These are phyloP conservation scores for Colletotrichum sp. DNA, from an alignment of 2,329 filamentous ascomycete genomes.

Conservation along the genomic window DNA sequence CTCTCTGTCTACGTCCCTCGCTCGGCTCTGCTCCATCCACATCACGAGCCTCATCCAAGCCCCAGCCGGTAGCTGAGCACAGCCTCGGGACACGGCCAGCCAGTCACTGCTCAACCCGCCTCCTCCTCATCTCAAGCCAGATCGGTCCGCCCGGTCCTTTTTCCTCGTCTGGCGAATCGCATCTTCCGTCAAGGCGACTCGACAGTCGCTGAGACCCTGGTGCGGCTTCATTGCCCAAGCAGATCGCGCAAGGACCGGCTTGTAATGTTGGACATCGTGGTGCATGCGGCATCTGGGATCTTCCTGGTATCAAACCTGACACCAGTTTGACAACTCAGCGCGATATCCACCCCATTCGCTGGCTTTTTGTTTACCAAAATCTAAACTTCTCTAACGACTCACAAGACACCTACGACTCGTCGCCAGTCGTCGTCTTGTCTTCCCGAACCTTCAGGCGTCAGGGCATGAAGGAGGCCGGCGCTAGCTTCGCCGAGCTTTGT, in stretches of 20 bases:
- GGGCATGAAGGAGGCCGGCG: constrained; percentile 21
- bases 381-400: constrained; percentile 22
- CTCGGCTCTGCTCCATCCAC: constrained; percentile 7
- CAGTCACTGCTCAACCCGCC: neutral
- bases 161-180: constrained; percentile 21
- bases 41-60: constrained; percentile 17
- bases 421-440: constrained; percentile 20
- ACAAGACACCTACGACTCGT: constrained; percentile 24
- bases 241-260: constrained; percentile 46
- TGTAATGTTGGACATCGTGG: constrained; percentile 41
- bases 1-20: neutral
- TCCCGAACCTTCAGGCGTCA: constrained; percentile 21
- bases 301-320: constrained; percentile 43
- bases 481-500: constrained; percentile 24
- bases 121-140: constrained; percentile 3
- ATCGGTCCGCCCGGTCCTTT: constrained; percentile 13
- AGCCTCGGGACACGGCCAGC: neutral
- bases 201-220: constrained; percentile 40
- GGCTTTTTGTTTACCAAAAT: constrained; percentile 25
- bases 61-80: neutral
- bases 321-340: constrained; percentile 40
- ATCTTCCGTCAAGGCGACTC: constrained; percentile 17
- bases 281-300: constrained; percentile 43
- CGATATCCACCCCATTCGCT: constrained; percentile 32
- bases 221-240: constrained; percentile 43